Evolutionary conservation across 139 green algal genomes (phyloP).

Genomic region (Eudorina sp.): DNA sequence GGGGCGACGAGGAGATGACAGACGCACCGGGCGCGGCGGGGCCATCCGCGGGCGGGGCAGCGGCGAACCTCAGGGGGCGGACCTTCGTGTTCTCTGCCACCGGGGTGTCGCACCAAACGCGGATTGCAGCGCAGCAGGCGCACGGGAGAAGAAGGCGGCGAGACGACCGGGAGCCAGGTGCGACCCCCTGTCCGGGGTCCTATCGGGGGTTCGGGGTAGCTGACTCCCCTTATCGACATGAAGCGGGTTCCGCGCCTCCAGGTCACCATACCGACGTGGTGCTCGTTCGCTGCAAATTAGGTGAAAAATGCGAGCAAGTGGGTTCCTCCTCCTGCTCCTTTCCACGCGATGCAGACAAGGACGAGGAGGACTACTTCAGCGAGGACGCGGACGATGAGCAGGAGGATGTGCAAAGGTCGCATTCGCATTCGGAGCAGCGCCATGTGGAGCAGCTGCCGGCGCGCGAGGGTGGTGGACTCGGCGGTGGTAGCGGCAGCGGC

Average conservation of each 20-base stretch:
- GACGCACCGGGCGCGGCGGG: not conserved
- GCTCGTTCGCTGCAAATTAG: no score
- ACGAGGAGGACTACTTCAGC: conserved; percentile 50
- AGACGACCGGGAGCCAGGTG: conserved; percentile 70
- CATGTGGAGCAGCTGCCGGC: not conserved
- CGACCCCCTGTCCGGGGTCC: no score
- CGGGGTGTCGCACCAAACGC: not conserved
- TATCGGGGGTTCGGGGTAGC: no score
- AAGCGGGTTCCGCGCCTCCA: no score
- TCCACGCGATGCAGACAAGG: conserved; percentile 47
- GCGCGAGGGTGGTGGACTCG: not conserved
- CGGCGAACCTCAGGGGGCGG: not conserved
- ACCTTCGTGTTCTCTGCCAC: conserved; percentile 11
- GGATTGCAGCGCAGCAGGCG: not conserved
- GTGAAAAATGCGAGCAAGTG: no score
- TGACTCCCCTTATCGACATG: no score
- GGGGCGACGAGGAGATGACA: conserved; percentile 40
- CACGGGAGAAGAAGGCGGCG: conserved; percentile 49
- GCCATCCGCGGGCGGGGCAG: not conserved
- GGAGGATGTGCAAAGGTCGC: conserved; percentile 2
- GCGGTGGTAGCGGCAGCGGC: not conserved
- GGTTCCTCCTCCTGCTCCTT: no score
- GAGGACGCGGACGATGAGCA: conserved; percentile 60
- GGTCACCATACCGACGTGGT: no score
- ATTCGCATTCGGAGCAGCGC: not conserved